A percentile compares a stretch with the other conserved stretches of the same genome.
These are phyloP conservation scores for Caloboletus firmus DNA, from an alignment of 1,284 basidiomycete species.

Conservation along the genomic window DNA sequence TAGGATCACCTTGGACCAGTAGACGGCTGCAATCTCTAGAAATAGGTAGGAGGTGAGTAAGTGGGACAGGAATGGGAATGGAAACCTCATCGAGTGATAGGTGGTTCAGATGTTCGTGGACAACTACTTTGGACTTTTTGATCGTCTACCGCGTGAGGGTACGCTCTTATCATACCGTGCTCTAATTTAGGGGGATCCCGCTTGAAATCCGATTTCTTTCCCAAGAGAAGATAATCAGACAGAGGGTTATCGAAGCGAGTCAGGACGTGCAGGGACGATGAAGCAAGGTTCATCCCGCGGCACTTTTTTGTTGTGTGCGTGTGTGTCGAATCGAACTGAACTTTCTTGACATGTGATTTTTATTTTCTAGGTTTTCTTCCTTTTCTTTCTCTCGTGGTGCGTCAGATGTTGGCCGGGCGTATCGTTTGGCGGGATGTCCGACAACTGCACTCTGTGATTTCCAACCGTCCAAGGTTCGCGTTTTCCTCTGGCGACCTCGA, in stretches of 20 bases:
- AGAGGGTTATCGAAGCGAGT: neutral
- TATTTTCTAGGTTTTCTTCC: neutral
- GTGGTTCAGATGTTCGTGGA: neutral
- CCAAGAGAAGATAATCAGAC: neutral
- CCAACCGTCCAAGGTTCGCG: neutral
- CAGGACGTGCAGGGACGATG: neutral
- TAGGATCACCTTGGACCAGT: neutral
- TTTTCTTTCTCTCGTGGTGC: slow-evolving; percentile 1
- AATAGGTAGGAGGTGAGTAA: slow-evolving; percentile 12
- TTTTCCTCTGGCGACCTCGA: neutral
- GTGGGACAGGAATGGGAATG: slow-evolving; percentile 2
- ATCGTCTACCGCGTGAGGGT: slow-evolving; percentile 17
- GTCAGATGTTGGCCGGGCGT: neutral
- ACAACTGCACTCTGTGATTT: no score
- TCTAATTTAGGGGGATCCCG: neutral
- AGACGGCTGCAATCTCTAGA: slow-evolving; percentile 9
- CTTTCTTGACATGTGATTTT: neutral
- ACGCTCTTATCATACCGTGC: neutral
- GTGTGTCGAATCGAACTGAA: neutral
- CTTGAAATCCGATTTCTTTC: neutral
- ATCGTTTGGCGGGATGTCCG: slow-evolving; percentile 10
- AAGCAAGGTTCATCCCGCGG: slow-evolving; percentile 1
- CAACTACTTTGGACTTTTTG: neutral
- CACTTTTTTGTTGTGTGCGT: neutral
- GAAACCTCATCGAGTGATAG: slow-evolving; percentile 15